Evolutionary conservation across 768 basidiomycete genomes (phyloP), one percentile per base, ranked within the genome.

Genomic region (Cytidiella melzeri): DNA sequence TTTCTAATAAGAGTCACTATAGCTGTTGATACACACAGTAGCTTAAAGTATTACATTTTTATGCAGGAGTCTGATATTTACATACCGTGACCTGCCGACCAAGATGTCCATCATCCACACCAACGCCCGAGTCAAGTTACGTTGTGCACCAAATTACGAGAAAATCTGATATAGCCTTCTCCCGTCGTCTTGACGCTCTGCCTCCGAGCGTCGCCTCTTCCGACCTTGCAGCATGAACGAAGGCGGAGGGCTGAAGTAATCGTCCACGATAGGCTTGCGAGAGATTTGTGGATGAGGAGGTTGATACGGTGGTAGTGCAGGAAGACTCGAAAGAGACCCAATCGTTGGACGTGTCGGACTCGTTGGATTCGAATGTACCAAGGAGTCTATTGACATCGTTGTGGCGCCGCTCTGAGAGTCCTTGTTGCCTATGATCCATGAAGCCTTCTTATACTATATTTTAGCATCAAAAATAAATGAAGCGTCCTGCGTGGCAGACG

Each of bases 281-380:
- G 62, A 45, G 24, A 59, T 64, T 23, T 41, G 30, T 25, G 47
- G 48, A 23, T 45, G 44, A 5, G 50, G 51, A 4, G 53, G 47
- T 20, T 48, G 49, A 36, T 48, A 41, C 24, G 41, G 45, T 12
- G 41, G 42, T 10, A 45, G 47, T 6, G 51, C 26, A 12, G 45
- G 44, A 4, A 52, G 51, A 7, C 45, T 30, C 5, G 37, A 26
- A 25, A 48, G 45, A 6, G 2, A 15, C 24, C n/a, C 6, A 12
- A 50, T 36, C n/a, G 45, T 24, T 2, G 47, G 48, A 26, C 51
- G 57, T 25, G 56, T 51, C 0, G 83, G 81, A 55, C 81, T 83
- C 1, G 78, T 74, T 1, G 83, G 81, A 47, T 79, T 83, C n/a
- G 83, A 82, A 62, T 83, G 83, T 5, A 84, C 81, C 18, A 84